Evolutionary conservation across 257 asterid genomes (phyloP).

Genomic region (Fraxinus cuspidata): DNA sequence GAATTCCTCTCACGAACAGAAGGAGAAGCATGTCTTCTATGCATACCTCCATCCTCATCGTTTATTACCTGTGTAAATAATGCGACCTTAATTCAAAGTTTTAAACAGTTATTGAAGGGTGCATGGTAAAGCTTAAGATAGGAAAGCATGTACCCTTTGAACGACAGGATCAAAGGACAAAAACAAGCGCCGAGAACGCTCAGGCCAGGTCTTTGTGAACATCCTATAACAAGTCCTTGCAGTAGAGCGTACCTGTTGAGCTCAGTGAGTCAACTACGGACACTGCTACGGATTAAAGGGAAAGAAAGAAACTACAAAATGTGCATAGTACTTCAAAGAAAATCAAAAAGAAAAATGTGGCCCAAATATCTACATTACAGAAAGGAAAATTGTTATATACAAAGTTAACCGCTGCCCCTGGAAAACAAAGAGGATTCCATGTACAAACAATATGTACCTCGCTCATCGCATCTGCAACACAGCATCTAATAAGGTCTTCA

Average conservation of each 20-base stretch:
- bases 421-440: constrained; percentile 15
- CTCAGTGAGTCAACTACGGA: constrained; percentile 25
- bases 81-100: constrained; percentile 26
- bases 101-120: constrained; percentile 18
- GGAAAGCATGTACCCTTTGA: constrained; percentile 71
- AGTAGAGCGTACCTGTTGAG: constrained; percentile 85
- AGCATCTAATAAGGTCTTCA: constrained; percentile 90
- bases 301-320: constrained; percentile 14
- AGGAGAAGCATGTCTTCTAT: constrained; percentile 95
- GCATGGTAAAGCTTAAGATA: constrained; percentile 11
- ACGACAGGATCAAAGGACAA: constrained; percentile 85
- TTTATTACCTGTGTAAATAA: constrained; percentile 64
- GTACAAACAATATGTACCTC: constrained; percentile 57
- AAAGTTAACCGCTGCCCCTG: background rate
- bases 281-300: constrained; percentile 18
- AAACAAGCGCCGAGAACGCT: constrained; percentile 92
- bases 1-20: constrained; percentile 89
- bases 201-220: constrained; percentile 99
- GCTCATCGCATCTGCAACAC: constrained; percentile 98
- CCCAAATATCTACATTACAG: background rate
- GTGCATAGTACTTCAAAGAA: background rate
- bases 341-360: background rate
- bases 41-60: constrained; percentile 97
- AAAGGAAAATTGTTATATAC: background rate
- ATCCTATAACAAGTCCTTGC: constrained; percentile 93